Evolutionary conservation across 2,329 filamentous ascomycete species (phyloP), one percentile per base, ranked within the genome.

Genomic region (Hypomyces rosellus): DNA sequence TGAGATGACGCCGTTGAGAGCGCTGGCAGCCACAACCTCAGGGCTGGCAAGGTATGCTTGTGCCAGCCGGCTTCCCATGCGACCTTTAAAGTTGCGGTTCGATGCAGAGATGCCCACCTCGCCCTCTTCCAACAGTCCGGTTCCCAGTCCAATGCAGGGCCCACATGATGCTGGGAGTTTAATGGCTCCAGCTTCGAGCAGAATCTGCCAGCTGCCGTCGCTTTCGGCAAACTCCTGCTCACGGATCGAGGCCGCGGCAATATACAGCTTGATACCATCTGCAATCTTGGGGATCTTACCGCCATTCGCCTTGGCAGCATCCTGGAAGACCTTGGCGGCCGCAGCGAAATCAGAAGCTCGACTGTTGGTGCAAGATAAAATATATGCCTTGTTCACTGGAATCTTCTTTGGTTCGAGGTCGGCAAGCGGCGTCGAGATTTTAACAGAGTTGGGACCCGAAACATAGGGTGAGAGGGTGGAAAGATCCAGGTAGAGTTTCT

Each of bases 51-150:
- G 82, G 65, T 96, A 96, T 0, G 89, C 89, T 61, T 89, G 84
- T 0, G 89, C 88, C 5, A 47, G 36, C 1, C 52, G 48, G 1
- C 59, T 54, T 18, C 91, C 91, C 88, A 96, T 95, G 3, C 91
- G 82, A 0, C 90, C 91, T 68, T 91, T 90, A 75, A 91, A 96
- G 67, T 96, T 96, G 11, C 91, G 77, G 73, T 96, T 96, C 46
- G 77, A 84, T 0, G 89, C 88, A 54, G 78, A 84, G 58, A 96
- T 91, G 18, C 90, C 90, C 9, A 90, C 83, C 70, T 96, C 90
- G n/a, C 88, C 89, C 2, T 81, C 77, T 65, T 96, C 85, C 1
- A 96, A 77, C 0, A 96, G 74, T 36, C 91, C 91, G 0, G 77
- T 48, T 8, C 86, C 89, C 0, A 95, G 77, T 7, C 91, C 91